These are phyloP conservation scores for Phoenix roebelenii DNA, from an alignment of 176 grass and related monocot species.

Conservation along the genomic window DNA sequence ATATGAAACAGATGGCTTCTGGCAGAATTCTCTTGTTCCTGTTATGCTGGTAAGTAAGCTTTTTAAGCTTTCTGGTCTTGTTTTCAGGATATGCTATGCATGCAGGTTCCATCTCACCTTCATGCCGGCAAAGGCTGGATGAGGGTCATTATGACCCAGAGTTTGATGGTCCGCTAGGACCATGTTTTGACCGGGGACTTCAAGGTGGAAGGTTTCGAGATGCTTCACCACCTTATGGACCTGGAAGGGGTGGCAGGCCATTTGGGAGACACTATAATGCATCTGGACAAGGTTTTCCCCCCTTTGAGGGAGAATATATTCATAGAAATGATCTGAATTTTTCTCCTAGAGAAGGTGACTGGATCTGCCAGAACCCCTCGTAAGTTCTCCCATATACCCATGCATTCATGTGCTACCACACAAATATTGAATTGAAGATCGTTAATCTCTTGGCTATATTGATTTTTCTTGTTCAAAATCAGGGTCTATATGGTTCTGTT, in stretches of 20 bases:
- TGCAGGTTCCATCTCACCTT: conserved; percentile 43
- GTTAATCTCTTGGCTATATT: no score
- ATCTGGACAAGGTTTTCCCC: conserved; percentile 35
- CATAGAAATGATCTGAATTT: conserved; percentile 93
- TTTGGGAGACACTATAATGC: conserved; percentile 37
- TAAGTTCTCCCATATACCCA: conserved; percentile 13
- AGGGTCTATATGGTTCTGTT: no score
- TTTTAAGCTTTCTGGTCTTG: conserved; percentile 15
- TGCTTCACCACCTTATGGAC: conserved; percentile 35
- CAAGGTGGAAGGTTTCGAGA: conserved; percentile 51
- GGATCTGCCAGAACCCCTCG: conserved; percentile 81
- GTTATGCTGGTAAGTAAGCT: conserved; percentile 10
- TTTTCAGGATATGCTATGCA: conserved; percentile 63
- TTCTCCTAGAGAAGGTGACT: conserved; percentile 91
- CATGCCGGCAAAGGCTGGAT: conserved; percentile 28
- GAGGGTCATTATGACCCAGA: conserved; percentile 6
- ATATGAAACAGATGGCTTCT: conserved; percentile 32
- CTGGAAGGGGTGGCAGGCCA: conserved; percentile 43
- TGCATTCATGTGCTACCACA: not conserved
- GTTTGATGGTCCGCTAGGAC: conserved; percentile 37
- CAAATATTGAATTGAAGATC: not conserved
- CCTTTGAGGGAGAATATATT: conserved; percentile 58
- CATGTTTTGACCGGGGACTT: conserved; percentile 37
- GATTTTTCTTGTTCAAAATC: no score
- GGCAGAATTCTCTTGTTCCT: conserved; percentile 15